Evolutionary conservation across 192 early-diverging fungal genomes (phyloP).

Genomic region (Backusella westeae): DNA sequence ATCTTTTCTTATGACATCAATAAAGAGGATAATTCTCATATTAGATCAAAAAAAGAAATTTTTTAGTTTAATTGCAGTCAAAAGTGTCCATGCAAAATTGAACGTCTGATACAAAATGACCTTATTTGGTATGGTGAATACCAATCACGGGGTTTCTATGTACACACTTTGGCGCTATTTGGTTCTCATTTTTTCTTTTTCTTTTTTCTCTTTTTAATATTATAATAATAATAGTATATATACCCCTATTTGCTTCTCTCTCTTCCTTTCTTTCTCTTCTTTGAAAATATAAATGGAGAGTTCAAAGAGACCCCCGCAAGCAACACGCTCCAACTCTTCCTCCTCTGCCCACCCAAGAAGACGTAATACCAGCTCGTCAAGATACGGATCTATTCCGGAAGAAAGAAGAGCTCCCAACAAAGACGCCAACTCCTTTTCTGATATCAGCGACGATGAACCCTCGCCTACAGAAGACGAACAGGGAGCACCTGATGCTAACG

Average conservation of each 20-base stretch:
- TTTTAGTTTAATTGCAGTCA: neutral
- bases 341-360: neutral
- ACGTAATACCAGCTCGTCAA: slow-evolving; percentile 1
- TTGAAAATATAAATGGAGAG: neutral
- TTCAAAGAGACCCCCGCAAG: slow-evolving; percentile 5
- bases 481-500: neutral
- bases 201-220: neutral
- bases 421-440: neutral
- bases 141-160: neutral
- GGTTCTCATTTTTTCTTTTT: neutral
- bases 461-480: neutral
- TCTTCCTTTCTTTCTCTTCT: neutral
- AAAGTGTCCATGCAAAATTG: neutral
- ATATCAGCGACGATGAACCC: neutral
- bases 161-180: neutral
- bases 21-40: neutral
- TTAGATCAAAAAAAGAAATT: neutral
- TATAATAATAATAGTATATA: neutral
- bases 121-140: neutral
- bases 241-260: neutral
- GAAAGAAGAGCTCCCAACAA: neutral
- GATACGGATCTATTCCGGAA: slow-evolving; percentile 9
- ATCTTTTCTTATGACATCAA: neutral
- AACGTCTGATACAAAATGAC: neutral
- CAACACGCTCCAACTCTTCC: slow-evolving; percentile 8